Evolutionary conservation across 2,329 filamentous ascomycete genomes (phyloP).

Genomic region (Aspergillus glaucus): DNA sequence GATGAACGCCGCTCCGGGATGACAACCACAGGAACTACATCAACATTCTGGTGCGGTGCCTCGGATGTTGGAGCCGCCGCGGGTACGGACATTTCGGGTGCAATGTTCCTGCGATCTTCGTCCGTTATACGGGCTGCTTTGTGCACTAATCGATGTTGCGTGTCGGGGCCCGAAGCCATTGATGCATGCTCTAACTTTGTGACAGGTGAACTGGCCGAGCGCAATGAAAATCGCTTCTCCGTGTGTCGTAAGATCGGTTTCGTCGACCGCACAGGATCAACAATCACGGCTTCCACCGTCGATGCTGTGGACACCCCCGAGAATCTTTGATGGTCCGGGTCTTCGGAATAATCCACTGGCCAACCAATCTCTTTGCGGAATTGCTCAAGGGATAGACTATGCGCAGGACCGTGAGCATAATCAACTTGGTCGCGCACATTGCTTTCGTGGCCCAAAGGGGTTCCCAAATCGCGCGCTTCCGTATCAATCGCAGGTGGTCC

Average conservation of each 20-base stretch:
- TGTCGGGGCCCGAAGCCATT: slow-evolving; percentile 35
- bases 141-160: slow-evolving; percentile 45
- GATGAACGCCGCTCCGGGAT: slow-evolving; percentile 44
- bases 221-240: slow-evolving; percentile 48
- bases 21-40: slow-evolving; percentile 43
- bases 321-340: slow-evolving; percentile 33
- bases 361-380: slow-evolving; percentile 47
- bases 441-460: slow-evolving; percentile 20
- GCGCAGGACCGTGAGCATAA: slow-evolving; percentile 18
- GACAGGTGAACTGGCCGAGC: slow-evolving; percentile 41
- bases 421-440: slow-evolving; percentile 29
- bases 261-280: slow-evolving; percentile 40
- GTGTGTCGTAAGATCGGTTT: slow-evolving; percentile 47
- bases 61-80: slow-evolving; percentile 25
- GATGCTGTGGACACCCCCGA: slow-evolving; percentile 49
- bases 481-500: not conserved
- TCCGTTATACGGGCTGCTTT: slow-evolving; percentile 47
- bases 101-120: slow-evolving; percentile 38
- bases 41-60: slow-evolving; percentile 24
- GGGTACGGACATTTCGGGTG: slow-evolving; percentile 36
- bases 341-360: slow-evolving; percentile 30
- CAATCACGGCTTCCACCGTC: slow-evolving; percentile 51
- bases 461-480: slow-evolving; percentile 15
- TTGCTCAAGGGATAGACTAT: slow-evolving; percentile 39
- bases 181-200: slow-evolving; percentile 42